Evolutionary conservation across 176 grass and related monocot genomes (phyloP).

Genomic region (Chrysopogon serrulatus): DNA sequence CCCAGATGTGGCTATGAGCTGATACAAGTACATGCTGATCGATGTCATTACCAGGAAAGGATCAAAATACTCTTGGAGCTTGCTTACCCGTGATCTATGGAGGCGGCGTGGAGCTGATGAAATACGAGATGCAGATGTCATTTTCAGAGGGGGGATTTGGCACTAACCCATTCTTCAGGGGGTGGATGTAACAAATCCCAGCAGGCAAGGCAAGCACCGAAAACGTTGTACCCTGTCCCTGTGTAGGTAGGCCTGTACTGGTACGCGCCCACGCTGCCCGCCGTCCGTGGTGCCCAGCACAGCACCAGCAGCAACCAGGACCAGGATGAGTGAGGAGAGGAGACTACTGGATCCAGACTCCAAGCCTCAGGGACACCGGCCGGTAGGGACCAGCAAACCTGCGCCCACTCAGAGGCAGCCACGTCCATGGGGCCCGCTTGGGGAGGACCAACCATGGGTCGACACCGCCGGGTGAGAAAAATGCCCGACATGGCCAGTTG

Average conservation of each 20-base stretch:
- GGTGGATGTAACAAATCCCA: not conserved
- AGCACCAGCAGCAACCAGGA: not conserved
- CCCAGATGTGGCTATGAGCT: not conserved
- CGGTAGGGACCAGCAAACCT: not conserved
- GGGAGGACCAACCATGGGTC: conserved; percentile 16
- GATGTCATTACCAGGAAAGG: not conserved
- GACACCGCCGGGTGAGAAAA: conserved; percentile 19
- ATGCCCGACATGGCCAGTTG: conserved; percentile 24
- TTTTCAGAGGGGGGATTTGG: not conserved
- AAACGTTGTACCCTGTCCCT: conserved; percentile 5
- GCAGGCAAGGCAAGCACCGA: too few relatives aligned
- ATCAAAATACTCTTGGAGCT: not conserved
- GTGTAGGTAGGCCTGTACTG: too few relatives aligned
- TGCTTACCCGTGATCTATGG: not conserved
- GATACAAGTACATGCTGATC: not conserved
- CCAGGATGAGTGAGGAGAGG: not conserved
- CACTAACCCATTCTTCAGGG: not conserved
- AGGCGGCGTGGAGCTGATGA: not conserved
- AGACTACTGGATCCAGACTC: not conserved
- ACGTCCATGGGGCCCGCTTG: not conserved
- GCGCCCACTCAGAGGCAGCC: not conserved
- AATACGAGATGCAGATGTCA: too few relatives aligned
- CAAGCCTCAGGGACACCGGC: conserved; percentile 12
- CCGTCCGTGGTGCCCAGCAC: conserved; percentile 2
- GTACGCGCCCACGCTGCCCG: not conserved